Evolutionary conservation across 352 stramenopile species (phyloP).

Genomic region (Phytophthora citricola): DNA sequence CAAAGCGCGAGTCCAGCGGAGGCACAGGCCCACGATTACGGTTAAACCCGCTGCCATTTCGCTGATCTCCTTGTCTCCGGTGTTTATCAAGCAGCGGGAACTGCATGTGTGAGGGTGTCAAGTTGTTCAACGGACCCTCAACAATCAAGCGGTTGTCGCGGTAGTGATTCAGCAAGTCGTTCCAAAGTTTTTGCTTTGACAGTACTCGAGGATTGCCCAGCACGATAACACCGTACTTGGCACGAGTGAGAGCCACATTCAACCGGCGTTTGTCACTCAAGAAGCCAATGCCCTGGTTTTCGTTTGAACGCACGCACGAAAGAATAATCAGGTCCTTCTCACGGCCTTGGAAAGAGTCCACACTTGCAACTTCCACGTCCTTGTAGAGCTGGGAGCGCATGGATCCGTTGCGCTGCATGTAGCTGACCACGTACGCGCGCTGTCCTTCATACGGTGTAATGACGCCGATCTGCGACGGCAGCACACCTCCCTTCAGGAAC

Average conservation of each 20-base stretch:
- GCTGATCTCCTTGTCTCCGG: constrained; percentile 39
- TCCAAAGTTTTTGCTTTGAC: constrained; percentile 98
- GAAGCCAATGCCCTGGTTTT: constrained; percentile 99
- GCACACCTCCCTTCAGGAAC: constrained; percentile 94
- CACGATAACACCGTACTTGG: constrained; percentile 98
- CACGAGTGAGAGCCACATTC: constrained; percentile 99
- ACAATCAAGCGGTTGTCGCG: constrained; percentile 96
- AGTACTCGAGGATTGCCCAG: constrained; percentile 98
- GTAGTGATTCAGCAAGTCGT: constrained; percentile 97
- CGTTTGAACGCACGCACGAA: constrained; percentile 99
- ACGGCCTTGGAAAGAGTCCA: constrained; percentile 99
- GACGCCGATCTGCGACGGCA: constrained; percentile 94
- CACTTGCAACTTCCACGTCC: constrained; percentile 98
- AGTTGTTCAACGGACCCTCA: constrained; percentile 97
- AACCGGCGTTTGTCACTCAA: constrained; percentile 97
- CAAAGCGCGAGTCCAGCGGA: constrained; percentile 86
- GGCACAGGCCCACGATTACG: constrained; percentile 65
- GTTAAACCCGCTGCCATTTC: constrained; percentile 40
- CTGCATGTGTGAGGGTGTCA: constrained; percentile 97
- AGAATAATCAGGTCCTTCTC: constrained; percentile 99
- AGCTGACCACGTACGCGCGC: constrained; percentile 98
- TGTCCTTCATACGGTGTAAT: constrained; percentile 99
- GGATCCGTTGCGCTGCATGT: constrained; percentile 96
- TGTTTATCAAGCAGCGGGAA: constrained; percentile 86
- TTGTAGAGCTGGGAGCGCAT: constrained; percentile 96